Evolutionary conservation across 768 basidiomycete species (phyloP).

Genomic region (Kwoniella pini): DNA sequence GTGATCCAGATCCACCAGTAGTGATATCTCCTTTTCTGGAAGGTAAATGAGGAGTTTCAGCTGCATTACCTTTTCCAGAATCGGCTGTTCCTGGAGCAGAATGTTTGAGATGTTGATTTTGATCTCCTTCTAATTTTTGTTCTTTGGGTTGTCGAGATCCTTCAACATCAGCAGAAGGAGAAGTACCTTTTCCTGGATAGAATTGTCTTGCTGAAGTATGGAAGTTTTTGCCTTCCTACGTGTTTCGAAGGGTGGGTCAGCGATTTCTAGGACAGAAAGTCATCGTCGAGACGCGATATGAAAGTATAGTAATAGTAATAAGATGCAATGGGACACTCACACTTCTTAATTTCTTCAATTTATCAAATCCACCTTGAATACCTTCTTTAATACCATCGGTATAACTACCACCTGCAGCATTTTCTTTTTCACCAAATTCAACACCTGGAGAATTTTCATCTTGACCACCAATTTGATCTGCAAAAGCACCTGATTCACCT

Average conservation of each 20-base stretch:
- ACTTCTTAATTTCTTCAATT: slow-evolving; percentile 27
- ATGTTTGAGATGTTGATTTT: slow-evolving; percentile 51
- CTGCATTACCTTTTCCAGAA: slow-evolving; percentile 46
- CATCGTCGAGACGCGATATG: not conserved
- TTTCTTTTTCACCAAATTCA: slow-evolving; percentile 40
- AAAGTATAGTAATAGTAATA: not conserved
- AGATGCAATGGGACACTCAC: slow-evolving; percentile 5
- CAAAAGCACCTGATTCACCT: slow-evolving; percentile 29
- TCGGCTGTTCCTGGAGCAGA: slow-evolving; percentile 24
- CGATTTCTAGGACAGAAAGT: not conserved
- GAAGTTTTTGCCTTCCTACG: slow-evolving; percentile 28
- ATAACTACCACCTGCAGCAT: slow-evolving; percentile 28
- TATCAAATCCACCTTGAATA: slow-evolving; percentile 28
- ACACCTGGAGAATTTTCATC: slow-evolving; percentile 27
- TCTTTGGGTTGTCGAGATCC: slow-evolving; percentile 30
- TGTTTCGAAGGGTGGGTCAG: not conserved
- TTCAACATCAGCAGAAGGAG: slow-evolving; percentile 15
- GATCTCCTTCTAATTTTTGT: slow-evolving; percentile 40
- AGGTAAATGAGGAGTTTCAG: slow-evolving; percentile 41
- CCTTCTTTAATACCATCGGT: slow-evolving; percentile 27
- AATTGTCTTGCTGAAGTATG: slow-evolving; percentile 32
- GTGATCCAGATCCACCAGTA: slow-evolving; percentile 13
- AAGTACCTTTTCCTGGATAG: slow-evolving; percentile 12
- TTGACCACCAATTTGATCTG: slow-evolving; percentile 52
- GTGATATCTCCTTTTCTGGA: slow-evolving; percentile 15